A percentile compares a stretch with the other conserved stretches of the same genome.
Conservation (phyloP, 805 yeast species). For the Wilhelminamyces savonicus region DNA sequence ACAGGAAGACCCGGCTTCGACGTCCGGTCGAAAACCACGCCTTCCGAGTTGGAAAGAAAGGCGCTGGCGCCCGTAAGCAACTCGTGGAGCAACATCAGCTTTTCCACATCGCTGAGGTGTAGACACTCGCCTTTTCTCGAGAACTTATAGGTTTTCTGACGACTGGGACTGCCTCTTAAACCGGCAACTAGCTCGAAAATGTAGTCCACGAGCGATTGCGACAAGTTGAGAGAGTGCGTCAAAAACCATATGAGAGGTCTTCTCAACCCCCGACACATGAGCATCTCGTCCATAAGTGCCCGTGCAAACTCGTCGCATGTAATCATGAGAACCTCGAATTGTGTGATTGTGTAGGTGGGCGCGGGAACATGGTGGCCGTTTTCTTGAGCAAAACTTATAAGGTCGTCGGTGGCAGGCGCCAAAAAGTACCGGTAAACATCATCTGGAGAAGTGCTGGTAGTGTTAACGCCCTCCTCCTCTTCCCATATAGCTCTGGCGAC, state of each 20-base stretch:
- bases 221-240: conserved; percentile 51
- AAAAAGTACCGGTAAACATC: conserved; percentile 43
- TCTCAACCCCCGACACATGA: conserved; percentile 63
- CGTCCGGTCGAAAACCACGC: conserved; percentile 23
- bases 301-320: conserved; percentile 49
- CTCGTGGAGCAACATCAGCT: conserved; percentile 63
- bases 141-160: conserved; percentile 29
- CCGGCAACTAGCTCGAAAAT: conserved; percentile 56
- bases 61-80: conserved; percentile 47
- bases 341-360: conserved; percentile 26
- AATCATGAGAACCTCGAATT: conserved; percentile 47
- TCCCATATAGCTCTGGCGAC: conserved; percentile 48
- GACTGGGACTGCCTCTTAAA: conserved; percentile 40
- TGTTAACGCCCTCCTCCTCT: conserved; percentile 23
- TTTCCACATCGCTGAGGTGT: conserved; percentile 51
- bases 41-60: conserved; percentile 27
- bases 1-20: conserved; percentile 22
- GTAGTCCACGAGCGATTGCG: conserved; percentile 53
- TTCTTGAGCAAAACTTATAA: conserved; percentile 16
- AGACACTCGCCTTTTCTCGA: conserved; percentile 51
- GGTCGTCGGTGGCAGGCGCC: conserved; percentile 20
- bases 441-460: conserved; percentile 40
- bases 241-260: conserved; percentile 61
- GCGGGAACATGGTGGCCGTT: conserved; percentile 22
- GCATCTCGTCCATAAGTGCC: conserved; percentile 59